Conservation (phyloP, 805 yeast genomes). For the Cyberlindnera mycetangii region DNA sequence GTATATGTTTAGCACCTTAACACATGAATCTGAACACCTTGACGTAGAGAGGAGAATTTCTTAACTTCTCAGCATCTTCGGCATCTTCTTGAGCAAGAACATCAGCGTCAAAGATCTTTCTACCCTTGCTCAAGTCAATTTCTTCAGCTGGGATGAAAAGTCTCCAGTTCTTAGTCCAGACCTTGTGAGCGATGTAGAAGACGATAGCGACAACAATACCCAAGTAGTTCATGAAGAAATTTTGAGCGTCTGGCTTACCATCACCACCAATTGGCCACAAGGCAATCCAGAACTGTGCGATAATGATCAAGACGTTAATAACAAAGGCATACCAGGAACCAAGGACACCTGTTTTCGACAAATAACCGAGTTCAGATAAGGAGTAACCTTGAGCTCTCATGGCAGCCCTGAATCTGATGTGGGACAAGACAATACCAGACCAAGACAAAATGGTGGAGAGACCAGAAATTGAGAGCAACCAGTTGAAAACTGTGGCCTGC, state of each 20-base stretch:
- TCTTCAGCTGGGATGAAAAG: constrained; percentile 37
- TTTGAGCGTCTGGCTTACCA: constrained; percentile 35
- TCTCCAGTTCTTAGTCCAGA: constrained; percentile 37
- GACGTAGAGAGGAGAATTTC: constrained; percentile 17
- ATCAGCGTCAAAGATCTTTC: constrained; percentile 42
- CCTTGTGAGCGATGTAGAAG: constrained; percentile 51
- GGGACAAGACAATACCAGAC: constrained; percentile 54
- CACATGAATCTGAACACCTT: constrained; percentile 30
- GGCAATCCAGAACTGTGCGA: constrained; percentile 67
- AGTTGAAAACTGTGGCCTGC: constrained; percentile 55
- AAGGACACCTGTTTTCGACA: constrained; percentile 47
- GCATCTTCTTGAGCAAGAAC: constrained; percentile 38
- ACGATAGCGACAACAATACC: constrained; percentile 42
- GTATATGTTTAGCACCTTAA: no score
- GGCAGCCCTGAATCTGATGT: constrained; percentile 58
- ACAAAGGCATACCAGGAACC: constrained; percentile 52
- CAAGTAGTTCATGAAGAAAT: constrained; percentile 53
- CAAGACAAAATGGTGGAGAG: constrained; percentile 62
- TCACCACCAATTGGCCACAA: constrained; percentile 52
- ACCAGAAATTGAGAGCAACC: constrained; percentile 64
- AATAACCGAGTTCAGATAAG: constrained; percentile 48
- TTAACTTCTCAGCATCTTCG: constrained; percentile 30
- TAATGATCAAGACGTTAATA: constrained; percentile 47
- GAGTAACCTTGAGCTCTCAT: constrained; percentile 52
- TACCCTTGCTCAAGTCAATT: constrained; percentile 44